Base-by-base conservation (phyloP, 495 filamentous ascomycete species). In the Aspergillus affinis region DNA sequence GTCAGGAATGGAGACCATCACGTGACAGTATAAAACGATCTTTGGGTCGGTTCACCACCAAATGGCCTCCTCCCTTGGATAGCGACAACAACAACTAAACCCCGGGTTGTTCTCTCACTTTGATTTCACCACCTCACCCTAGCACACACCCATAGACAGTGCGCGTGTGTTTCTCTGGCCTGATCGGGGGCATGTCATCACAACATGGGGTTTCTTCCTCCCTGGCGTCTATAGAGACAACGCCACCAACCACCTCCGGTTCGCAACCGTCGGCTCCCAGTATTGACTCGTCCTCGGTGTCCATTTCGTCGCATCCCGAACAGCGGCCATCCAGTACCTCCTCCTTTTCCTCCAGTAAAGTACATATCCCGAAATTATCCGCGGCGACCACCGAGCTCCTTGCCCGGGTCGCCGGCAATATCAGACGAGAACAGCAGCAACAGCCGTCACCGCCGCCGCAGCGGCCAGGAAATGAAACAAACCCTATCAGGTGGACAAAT, bases 1-100 rank as follows among this genome's bases (percentile, higher is more conserved):
- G 29, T 32, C 29, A 10, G 29, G 3, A 7, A 32, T 32, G 23
- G 23, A 4, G 36, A 4, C 12, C 20, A 27, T 73, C 70, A 73
- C 68, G 70, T 73, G 70, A 67, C 51, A 13, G 18, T 68, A 69
- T 74, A 74, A 66, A 58, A 71, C 15, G 68, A 70, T 65, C 62
- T 57, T 55, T 72, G 65, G 67, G 58, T 68, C 62, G 32, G 59
- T 48, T 41, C 36, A 41, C 36, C 36, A 15, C 8, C 36, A 41
- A 41, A 41, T 4, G 13, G 3, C 36, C 29, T 32, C 36, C 29
- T 32, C 13, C 36, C 36, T 10, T 41, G 36, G 36, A 41, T 41
- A 10, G 36, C 36, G 13, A 41, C 36, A 12, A 10, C 36, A 13
- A 4, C 36, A 41, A 15, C 36, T 4, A 8, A 41, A 10, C 3